A percentile compares a stretch with the other conserved stretches of the same genome.
phyloP scores from a whole-genome alignment of 305 asterid species.

The Solanum hybrid region DNA sequence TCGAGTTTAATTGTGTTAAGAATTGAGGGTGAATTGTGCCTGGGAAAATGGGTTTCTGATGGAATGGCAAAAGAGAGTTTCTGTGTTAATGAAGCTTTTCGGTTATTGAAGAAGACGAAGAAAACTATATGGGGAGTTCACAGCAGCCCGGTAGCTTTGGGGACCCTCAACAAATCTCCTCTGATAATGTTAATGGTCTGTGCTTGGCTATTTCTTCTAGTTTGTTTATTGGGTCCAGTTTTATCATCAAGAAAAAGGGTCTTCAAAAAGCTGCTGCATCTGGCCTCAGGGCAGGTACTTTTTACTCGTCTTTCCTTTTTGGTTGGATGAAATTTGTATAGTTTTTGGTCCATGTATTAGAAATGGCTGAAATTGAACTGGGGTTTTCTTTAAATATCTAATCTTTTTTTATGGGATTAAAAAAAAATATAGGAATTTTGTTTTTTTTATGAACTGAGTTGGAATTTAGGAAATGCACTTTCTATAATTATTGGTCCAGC shows the following conservation, averaged over 20 bases:
- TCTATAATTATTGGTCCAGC: background rate
- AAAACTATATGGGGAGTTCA: slow-evolving; percentile 4
- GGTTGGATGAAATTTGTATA: background rate
- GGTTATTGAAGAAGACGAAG: slow-evolving; percentile 2
- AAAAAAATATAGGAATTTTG: background rate
- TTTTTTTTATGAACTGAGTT: background rate
- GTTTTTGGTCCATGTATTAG: background rate
- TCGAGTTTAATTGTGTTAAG: background rate
- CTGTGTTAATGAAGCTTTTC: background rate
- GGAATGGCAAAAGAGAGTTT: background rate
- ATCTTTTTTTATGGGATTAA: background rate
- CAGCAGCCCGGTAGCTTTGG: background rate
- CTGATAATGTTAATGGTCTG: slow-evolving; percentile 20
- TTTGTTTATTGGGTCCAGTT: slow-evolving; percentile 28
- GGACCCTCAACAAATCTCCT: slow-evolving; percentile 8
- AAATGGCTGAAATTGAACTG: background rate
- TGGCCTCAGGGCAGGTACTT: slow-evolving; percentile 25
- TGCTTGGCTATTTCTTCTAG: slow-evolving; percentile 26
- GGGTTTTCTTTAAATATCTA: background rate
- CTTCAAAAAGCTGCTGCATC: slow-evolving; percentile 25
- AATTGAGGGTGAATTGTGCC: background rate
- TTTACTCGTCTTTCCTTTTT: background rate
- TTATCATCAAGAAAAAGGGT: slow-evolving; percentile 34
- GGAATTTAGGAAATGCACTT: background rate
- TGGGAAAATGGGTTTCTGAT: background rate